Evolutionary conservation across 352 stramenopile species (phyloP).

Genomic region (Pythium rhizo-oryzae): DNA sequence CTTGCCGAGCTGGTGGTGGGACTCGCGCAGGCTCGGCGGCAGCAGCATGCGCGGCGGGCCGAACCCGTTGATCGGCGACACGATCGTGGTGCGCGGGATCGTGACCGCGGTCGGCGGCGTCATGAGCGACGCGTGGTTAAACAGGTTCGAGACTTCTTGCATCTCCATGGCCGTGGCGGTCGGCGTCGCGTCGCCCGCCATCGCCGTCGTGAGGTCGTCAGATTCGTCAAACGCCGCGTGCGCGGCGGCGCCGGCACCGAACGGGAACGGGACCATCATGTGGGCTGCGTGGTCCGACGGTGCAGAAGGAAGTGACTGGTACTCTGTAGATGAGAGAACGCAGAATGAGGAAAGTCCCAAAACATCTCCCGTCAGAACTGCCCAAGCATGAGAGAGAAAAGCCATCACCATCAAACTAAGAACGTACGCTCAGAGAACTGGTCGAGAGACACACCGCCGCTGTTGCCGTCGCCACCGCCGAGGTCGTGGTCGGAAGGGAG

Average conservation of each 20-base stretch:
- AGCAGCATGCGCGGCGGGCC: conserved; percentile 19
- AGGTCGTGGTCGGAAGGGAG: conserved; percentile 14
- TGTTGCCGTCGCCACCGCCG: background rate
- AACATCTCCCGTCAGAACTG: background rate
- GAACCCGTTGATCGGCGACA: conserved; percentile 30
- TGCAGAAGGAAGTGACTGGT: conserved; percentile 15
- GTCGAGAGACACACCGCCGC: conserved; percentile 1
- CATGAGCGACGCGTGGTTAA: conserved; percentile 30
- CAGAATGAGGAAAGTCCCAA: background rate
- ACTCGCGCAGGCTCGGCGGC: conserved; percentile 18
- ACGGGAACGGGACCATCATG: conserved; percentile 34
- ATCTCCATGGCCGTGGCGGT: conserved; percentile 24
- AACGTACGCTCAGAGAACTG: conserved; percentile 30
- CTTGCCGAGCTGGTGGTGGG: background rate
- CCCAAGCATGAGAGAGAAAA: background rate
- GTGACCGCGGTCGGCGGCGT: conserved; percentile 30
- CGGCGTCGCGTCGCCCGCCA: background rate
- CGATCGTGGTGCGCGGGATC: conserved; percentile 29
- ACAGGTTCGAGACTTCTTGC: conserved; percentile 27
- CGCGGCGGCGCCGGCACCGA: background rate
- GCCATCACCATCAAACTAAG: background rate
- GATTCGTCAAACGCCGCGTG: conserved; percentile 23
- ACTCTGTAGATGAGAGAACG: conserved; percentile 8
- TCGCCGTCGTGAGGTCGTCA: conserved; percentile 23
- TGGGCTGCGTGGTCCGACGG: conserved; percentile 3